Conservation (phyloP, 2,329 filamentous ascomycete species). For the Sporothrix pallida region DNA sequence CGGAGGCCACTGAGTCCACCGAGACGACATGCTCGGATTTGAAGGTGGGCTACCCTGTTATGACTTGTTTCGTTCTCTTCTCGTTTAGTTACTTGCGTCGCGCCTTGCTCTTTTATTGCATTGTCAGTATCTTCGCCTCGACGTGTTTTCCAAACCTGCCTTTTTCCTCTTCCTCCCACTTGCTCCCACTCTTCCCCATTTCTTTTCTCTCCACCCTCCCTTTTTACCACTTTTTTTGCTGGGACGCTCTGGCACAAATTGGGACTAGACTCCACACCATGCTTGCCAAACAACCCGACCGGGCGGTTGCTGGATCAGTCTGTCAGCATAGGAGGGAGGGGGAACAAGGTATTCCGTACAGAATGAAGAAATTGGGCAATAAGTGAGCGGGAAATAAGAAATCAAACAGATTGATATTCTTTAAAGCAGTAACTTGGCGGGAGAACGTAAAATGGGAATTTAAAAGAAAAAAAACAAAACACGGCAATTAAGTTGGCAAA, state of each 20-base stretch:
- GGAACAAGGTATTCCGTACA: not conserved
- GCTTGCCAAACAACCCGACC: conserved; percentile 13
- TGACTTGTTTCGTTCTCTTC: conserved; percentile 6
- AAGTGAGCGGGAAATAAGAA: not conserved
- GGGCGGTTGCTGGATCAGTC: conserved; percentile 17
- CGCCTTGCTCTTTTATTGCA: not conserved
- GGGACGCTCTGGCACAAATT: not conserved
- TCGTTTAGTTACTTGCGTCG: not conserved
- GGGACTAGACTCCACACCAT: conserved; percentile 1
- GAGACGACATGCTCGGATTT: not conserved
- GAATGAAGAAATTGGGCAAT: not conserved
- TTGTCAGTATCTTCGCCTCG: not conserved
- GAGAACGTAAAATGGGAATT: too few relatives aligned
- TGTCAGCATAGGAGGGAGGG: not conserved
- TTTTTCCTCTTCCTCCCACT: not conserved
- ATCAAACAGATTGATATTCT: too few relatives aligned
- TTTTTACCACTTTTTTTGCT: not conserved
- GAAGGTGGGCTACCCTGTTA: conserved; percentile 1
- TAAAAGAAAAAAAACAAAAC: not conserved
- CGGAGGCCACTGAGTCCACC: not conserved
- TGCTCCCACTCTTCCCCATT: not conserved
- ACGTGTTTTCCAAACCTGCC: not conserved
- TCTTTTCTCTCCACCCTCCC: conserved; percentile 2
- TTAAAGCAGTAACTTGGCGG: too few relatives aligned
- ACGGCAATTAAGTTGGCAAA: not conserved